Evolutionary conservation across 495 filamentous ascomycete species (phyloP), one percentile per base, ranked within the genome.

Genomic region (Diplogelasinospora grovesii): DNA sequence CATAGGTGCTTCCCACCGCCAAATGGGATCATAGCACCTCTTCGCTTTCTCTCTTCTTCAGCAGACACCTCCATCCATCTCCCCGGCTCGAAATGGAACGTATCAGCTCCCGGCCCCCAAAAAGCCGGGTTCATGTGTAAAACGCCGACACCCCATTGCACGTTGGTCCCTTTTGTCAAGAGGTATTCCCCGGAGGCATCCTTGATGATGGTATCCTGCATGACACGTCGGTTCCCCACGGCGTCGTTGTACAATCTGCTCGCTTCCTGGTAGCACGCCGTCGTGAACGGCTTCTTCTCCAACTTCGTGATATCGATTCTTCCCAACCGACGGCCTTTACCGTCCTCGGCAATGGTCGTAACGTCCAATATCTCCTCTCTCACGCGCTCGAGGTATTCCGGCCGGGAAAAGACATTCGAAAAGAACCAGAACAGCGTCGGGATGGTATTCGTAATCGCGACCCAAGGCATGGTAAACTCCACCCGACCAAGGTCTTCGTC

Each of bases 1-100:
- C 70, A 73, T 15, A 71, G 22, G 11, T 59, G 53, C 34, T 45
- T 52, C 6, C 70, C 70, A 4, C 68, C 70, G 10, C 70, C 68
- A 41, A 73, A 74, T 5, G 61, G 62, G 4, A 61, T 43, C 25
- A 59, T 64, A 0, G 60, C 56, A 13, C 27, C 22, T 4, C 30
- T 38, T 23, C 24, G 26, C 16, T 41, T 50, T 6, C 53, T 52
- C 27, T 56, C 45, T 1, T 41, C 30, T 26, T 56, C 49, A 5
- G 48, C 26, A 2, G 28, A 7, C 8, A 16, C 28, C 9, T 58
- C 48, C 29, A 62, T 19, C 44, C 61, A 71, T 7, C 65, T 49
- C 11, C 54, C 48, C 4, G 58, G 36, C 22, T 63, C 48, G n/a
- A n/a, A n/a, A n/a, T n/a, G n/a, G 50, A 63, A 71, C 0, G 14